Base-by-base conservation (phyloP, 202 grass and related monocot species). In the Setaria italica region DNA sequence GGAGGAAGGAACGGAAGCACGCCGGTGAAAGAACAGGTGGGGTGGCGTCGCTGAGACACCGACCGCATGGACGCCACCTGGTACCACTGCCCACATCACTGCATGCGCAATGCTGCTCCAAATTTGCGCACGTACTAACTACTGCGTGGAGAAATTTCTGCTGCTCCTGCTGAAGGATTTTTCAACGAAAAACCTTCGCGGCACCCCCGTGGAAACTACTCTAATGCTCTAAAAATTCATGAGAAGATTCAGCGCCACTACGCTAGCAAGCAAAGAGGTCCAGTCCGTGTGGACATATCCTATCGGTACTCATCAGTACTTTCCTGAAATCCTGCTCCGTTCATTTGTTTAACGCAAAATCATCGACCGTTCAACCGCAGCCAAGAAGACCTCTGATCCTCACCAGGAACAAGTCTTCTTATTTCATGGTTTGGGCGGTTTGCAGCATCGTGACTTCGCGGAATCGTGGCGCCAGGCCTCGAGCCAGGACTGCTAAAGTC, bases 351-450 rank as follows among this genome's bases (percentile, higher is more conserved):
- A 34, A 50, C 17, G 14, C 45, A 62, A 50, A 79, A 79, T 66
- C 45, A 63, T 79, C 4, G 17, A 79, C 77, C 29, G 62, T 80
- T 67, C 77, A 67, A 67, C 62, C 25, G 46, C 29, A 67, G 77
- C 60, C 21, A 67, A 65, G 60, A 11, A 51, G 45, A 48, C 29
- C 29, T 33, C 43, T 10, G 2, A 32, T 2, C 7, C 4, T 41
- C 39, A 41, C 33, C 16, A 9, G 5, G 7, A 32, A 10, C 53
- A 58, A 76, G 78, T 80, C 78, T 80, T 67, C 46, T 67, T 80
- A 80, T 80, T 68, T 41, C 67, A 80, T 67, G n/a, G 46, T 4
- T n/a, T 67, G 47, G 47, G 62, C 47, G 78, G 78, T 55, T 80
- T 41, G 63, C 42, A 33, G 29, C 70, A 2, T 32, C 4, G 5